Evolutionary conservation across 768 basidiomycete genomes (phyloP).

Genomic region (Kondoa malvinella): DNA sequence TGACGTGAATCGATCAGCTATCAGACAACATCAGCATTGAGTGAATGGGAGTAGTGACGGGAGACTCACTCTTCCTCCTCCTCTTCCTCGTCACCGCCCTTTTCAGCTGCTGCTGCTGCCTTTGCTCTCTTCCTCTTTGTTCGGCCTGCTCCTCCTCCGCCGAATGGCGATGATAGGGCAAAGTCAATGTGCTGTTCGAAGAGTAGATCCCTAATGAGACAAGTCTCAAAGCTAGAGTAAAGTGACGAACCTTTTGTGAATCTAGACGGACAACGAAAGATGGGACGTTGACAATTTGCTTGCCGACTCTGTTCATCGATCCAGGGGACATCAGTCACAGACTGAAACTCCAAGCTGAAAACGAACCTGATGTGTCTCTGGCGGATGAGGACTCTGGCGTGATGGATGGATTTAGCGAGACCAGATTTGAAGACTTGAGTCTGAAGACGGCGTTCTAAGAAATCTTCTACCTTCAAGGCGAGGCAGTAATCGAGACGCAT

Average conservation of each 20-base stretch:
- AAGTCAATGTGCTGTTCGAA: conserved; percentile 75
- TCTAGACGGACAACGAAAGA: conserved; percentile 98
- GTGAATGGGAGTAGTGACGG: too few species aligned
- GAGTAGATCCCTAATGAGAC: not conserved
- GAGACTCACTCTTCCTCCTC: conserved; percentile 12
- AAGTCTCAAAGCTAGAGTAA: not conserved
- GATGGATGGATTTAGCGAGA: conserved; percentile 94
- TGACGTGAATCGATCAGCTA: not conserved
- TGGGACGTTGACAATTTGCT: conserved; percentile 96
- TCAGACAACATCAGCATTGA: not conserved
- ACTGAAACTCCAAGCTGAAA: conserved; percentile 40
- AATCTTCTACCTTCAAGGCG: conserved; percentile 97
- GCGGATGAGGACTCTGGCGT: conserved; percentile 92
- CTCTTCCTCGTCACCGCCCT: conserved; percentile 52
- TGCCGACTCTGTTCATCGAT: conserved; percentile 59
- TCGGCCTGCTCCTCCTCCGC: conserved; percentile 64
- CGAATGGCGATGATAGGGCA: conserved; percentile 86
- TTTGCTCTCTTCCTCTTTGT: conserved; percentile 97
- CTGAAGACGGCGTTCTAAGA: conserved; percentile 97
- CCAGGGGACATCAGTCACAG: conserved; percentile 4
- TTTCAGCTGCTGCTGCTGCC: conserved; percentile 78
- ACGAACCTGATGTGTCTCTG: conserved; percentile 98
- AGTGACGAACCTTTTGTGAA: conserved; percentile 58
- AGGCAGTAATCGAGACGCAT: conserved; percentile 99
- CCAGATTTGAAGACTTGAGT: conserved; percentile 99